These are phyloP conservation scores for Penicillium cinerascens DNA, from an alignment of 495 filamentous ascomycete genomes.

Conservation along the genomic window DNA sequence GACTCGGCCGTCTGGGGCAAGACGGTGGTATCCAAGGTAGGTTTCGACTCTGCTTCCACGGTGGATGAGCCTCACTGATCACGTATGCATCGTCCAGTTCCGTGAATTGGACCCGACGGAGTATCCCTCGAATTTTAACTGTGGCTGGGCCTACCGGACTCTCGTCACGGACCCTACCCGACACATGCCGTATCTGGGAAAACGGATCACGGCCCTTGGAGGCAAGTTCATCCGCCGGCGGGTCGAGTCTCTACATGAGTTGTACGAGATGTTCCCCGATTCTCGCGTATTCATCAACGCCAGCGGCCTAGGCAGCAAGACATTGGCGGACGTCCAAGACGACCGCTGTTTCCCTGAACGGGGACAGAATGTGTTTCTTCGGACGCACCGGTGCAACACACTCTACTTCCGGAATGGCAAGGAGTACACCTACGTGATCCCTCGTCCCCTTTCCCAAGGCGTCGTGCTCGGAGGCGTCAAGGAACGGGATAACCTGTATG, in stretches of 20 bases:
- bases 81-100: slow-evolving; percentile 18
- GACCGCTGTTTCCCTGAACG: slow-evolving; percentile 39
- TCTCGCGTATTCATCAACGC: slow-evolving; percentile 45
- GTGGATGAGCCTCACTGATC: not conserved
- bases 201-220: slow-evolving; percentile 29
- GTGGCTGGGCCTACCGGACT: slow-evolving; percentile 39
- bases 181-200: slow-evolving; percentile 40
- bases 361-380: slow-evolving; percentile 42
- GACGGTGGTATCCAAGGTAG: slow-evolving; percentile 38
- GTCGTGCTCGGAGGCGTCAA: slow-evolving; percentile 49
- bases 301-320: slow-evolving; percentile 38
- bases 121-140: slow-evolving; percentile 36
- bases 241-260: slow-evolving; percentile 36
- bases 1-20: slow-evolving; percentile 40
- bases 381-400: slow-evolving; percentile 28
- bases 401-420: slow-evolving; percentile 44
- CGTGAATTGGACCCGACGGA: slow-evolving; percentile 32
- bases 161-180: slow-evolving; percentile 41
- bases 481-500: slow-evolving; percentile 37
- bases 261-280: slow-evolving; percentile 38
- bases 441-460: slow-evolving; percentile 39
- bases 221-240: slow-evolving; percentile 37
- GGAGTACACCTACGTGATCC: slow-evolving; percentile 52
- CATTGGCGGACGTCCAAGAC: slow-evolving; percentile 37
- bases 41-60: not conserved